Percentiles rank a stretch among this genome's conserved stretches.
Evolutionary conservation across 169 alveolate genomes (phyloP).

Genomic region (Haemoproteus tartakovskyi): DNA sequence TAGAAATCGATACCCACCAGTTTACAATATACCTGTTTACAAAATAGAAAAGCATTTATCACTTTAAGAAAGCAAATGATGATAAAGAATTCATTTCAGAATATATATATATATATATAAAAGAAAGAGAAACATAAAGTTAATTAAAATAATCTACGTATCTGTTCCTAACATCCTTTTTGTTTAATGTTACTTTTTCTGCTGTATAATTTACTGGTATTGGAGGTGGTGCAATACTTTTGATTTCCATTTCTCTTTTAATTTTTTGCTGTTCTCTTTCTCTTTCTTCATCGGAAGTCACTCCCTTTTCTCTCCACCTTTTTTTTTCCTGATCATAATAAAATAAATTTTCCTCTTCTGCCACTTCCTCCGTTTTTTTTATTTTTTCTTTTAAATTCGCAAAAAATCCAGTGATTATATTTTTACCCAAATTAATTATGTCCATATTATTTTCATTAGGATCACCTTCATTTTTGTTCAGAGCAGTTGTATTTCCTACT

Average conservation of each 20-base stretch:
- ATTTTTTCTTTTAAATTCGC: conserved; percentile 54
- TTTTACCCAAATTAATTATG: conserved; percentile 38
- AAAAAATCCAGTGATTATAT: conserved; percentile 30
- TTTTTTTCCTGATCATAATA: conserved; percentile 62
- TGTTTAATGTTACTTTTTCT: conserved; percentile 14
- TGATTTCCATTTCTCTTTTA: conserved; percentile 36
- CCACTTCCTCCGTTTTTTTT: conserved; percentile 12
- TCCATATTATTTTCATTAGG: conserved; percentile 29
- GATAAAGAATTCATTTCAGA: neutral
- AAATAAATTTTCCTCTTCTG: conserved; percentile 56
- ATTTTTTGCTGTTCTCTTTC: conserved; percentile 35
- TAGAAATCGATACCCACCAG: neutral
- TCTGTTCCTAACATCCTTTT: conserved; percentile 45
- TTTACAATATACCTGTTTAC: neutral
- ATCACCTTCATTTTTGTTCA: too few species aligned
- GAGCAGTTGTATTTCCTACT: neutral
- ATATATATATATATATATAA: conserved; percentile 1
- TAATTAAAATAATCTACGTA: conserved; percentile 58
- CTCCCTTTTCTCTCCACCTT: conserved; percentile 65
- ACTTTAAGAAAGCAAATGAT: neutral
- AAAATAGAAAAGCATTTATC: neutral
- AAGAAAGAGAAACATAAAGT: neutral
- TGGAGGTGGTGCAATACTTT: conserved; percentile 47
- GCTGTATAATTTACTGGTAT: neutral
- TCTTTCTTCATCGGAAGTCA: conserved; percentile 57